A percentile compares a stretch with the other conserved stretches of the same genome.
Conservation (phyloP, 179 eudicot species). For the Corrigiola litoralis region DNA sequence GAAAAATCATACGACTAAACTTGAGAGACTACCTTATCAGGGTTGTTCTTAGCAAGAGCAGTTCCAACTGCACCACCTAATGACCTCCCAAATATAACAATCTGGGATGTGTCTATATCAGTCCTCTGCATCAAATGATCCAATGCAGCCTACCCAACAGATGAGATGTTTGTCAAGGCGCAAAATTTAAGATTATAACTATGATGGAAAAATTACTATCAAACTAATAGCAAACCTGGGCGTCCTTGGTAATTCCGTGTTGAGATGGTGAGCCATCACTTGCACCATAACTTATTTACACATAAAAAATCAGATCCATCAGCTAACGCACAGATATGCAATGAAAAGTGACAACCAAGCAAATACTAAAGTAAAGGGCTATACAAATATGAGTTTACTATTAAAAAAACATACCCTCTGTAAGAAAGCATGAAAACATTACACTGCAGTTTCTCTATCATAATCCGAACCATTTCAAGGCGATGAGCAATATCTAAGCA, state of each 20-base stretch:
- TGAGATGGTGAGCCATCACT: slow-evolving; percentile 98
- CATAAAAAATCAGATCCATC: slow-evolving; percentile 8
- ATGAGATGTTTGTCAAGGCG: slow-evolving; percentile 3
- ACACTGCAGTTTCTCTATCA: slow-evolving; percentile 81
- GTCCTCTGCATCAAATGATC: slow-evolving; percentile 85
- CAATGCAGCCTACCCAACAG: slow-evolving; percentile 63
- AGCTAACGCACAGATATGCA: background rate
- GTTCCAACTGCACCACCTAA: slow-evolving; percentile 97
- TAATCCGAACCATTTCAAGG: slow-evolving; percentile 88
- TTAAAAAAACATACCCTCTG: slow-evolving; percentile 62
- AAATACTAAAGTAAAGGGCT: background rate
- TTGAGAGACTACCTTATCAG: slow-evolving; percentile 58
- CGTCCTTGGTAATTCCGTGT: slow-evolving; percentile 72
- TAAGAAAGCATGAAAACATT: slow-evolving; percentile 97
- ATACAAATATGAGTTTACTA: background rate
- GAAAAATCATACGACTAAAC: background rate
- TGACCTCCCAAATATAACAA: slow-evolving; percentile 92
- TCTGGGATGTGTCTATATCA: slow-evolving; percentile 79
- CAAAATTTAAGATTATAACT: background rate
- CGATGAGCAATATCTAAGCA: slow-evolving; percentile 92
- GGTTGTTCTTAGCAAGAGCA: slow-evolving; percentile 70
- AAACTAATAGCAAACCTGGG: slow-evolving; percentile 53
- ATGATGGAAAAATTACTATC: background rate
- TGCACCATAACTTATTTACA: slow-evolving; percentile 67
- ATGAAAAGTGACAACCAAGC: background rate